A percentile compares a stretch with the other conserved stretches of the same genome.
Conservation (phyloP, 192 early-diverging fungal genomes). For the Coemansia sp. region DNA sequence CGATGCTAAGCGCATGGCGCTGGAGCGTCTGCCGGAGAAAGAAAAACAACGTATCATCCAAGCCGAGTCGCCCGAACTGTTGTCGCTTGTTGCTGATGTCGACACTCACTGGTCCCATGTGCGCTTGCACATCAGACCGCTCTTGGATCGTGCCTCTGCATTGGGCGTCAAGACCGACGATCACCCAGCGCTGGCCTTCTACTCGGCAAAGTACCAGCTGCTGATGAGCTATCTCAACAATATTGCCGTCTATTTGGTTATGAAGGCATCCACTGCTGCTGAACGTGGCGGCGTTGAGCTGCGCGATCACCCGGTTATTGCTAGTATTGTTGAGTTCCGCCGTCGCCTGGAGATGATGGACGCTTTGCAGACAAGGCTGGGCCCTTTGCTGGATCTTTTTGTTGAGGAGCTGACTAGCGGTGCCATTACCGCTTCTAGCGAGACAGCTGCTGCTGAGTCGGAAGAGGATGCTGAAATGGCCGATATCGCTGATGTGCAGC, state of each 20-base stretch:
- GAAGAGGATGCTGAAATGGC: slow-evolving; percentile 35
- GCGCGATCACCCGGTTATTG: slow-evolving; percentile 83
- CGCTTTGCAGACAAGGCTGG: slow-evolving; percentile 61
- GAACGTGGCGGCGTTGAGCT: slow-evolving; percentile 56
- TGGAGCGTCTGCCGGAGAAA: slow-evolving; percentile 59
- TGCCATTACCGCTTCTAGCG: slow-evolving; percentile 30
- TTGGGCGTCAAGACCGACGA: slow-evolving; percentile 36
- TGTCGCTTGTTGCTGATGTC: slow-evolving; percentile 65
- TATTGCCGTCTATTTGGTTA: slow-evolving; percentile 81
- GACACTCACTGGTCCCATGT: slow-evolving; percentile 27
- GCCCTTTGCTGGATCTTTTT: slow-evolving; percentile 57
- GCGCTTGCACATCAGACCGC: slow-evolving; percentile 38
- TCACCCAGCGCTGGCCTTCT: slow-evolving; percentile 54
- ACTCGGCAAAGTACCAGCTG: slow-evolving; percentile 53
- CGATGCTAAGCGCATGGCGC: slow-evolving; percentile 35
- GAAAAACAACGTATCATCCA: slow-evolving; percentile 69
- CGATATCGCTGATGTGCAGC: slow-evolving; percentile 12
- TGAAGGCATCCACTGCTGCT: slow-evolving; percentile 63
- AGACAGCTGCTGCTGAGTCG: neutral
- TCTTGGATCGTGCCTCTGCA: slow-evolving; percentile 26
- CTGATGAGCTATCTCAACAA: slow-evolving; percentile 84
- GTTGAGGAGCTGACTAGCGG: slow-evolving; percentile 54
- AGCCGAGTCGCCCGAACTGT: slow-evolving; percentile 73
- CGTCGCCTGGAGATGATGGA: slow-evolving; percentile 73
- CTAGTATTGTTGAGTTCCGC: slow-evolving; percentile 71